Evolutionary conservation across 2,329 filamentous ascomycete genomes (phyloP), one percentile per base, ranked within the genome.

Genomic region (Myriangium duriaei): DNA sequence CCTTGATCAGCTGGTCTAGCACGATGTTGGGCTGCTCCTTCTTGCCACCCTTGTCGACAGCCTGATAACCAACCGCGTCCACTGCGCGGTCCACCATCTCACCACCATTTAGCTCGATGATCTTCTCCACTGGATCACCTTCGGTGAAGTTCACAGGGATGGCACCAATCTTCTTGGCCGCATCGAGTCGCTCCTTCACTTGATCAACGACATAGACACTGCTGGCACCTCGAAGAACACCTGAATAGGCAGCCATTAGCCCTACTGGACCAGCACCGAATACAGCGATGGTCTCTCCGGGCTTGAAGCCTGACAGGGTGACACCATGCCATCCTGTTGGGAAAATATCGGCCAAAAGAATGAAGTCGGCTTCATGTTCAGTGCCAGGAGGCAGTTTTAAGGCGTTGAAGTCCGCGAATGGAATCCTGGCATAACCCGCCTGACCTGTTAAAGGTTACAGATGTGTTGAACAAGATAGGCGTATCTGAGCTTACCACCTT

Each of bases 321-420:
- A 76, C 52, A 1, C 69, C 71, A 42, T 74, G 69, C 72, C 72
- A 76, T 9, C 69, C 70, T 0, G 62, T 66, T 1, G 62, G 59
- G 39, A 66, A 68, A 32, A 64, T 69, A 40, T 69, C 67, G 1
- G 67, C 66, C 3, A 70, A 51, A 6, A 69, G 45, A 5, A 60
- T 69, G 45, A 75, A 79, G 46, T 78, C 75, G 0, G 68, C 62
- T 50, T 80, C 76, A 32, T 76, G 61, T 43, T 77, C 72, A 11
- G 60, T 74, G 1, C 74, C 75, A 5, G 67, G 58, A 1, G 76
- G 76, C 2, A 81, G 57, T 37, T 69, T 69, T 19, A 81, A 54
- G 4, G 71, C 71, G 42, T 80, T 80, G 58, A 79, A 79, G 49
- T 80, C 76, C 1, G 76, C 76, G 41, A 72, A 79, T 0, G 76